phyloP scores from a whole-genome alignment of 306 rosid genomes.

The cucumber (Cucumis sativus) region Cucumber_9930_V3 NC_026657.2:299001-299500 shows the following conservation, averaged over 20 bases:
- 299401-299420: constrained; percentile 37
- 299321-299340: constrained; percentile 13
- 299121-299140: too few relatives aligned
- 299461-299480: constrained; percentile 69
- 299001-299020: too few relatives aligned
- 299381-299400: constrained; percentile 1
- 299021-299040: too few relatives aligned
- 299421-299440: constrained; percentile 18
- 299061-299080: too few relatives aligned
- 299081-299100: too few relatives aligned
- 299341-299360: neutral
- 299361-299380: neutral
- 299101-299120: too few relatives aligned
- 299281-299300: constrained; percentile 59
- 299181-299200: neutral
- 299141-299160: neutral
- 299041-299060: too few relatives aligned
- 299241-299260: constrained; percentile 12
- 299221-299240: neutral
- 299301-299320: constrained; percentile 45
- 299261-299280: constrained; percentile 37
- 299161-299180: neutral
- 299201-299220: neutral
- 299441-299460: constrained; percentile 51
- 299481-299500: constrained; percentile 73